A percentile compares a stretch with the other conserved stretches of the same genome.
These are phyloP conservation scores for Draba incana DNA, from an alignment of 345 rosid genomes.

Conservation along the genomic window DNA sequence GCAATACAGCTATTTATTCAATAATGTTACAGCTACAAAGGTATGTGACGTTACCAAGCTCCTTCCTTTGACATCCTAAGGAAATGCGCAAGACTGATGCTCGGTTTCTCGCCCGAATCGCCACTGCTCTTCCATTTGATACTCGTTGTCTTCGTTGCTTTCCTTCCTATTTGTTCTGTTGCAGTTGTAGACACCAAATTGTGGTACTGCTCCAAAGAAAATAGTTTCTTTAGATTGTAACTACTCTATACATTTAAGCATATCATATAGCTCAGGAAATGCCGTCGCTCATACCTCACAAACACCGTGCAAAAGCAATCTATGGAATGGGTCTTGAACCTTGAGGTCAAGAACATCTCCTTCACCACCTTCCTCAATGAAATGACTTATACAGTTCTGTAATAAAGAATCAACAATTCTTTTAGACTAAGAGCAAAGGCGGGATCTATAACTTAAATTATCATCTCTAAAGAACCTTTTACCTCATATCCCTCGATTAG, in stretches of 20 bases:
- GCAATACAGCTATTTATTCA: slow-evolving; percentile 26
- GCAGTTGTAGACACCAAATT: slow-evolving; percentile 72
- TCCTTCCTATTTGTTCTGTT: slow-evolving; percentile 50
- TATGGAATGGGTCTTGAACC: slow-evolving; percentile 89
- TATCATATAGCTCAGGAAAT: slow-evolving; percentile 1
- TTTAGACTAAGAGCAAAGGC: no score
- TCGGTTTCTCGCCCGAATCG: slow-evolving; percentile 53
- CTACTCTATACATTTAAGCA: slow-evolving; percentile 3
- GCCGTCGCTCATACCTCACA: slow-evolving; percentile 64
- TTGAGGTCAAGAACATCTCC: slow-evolving; percentile 63
- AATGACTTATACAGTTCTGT: slow-evolving; percentile 69
- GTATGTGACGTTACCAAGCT: slow-evolving; percentile 55
- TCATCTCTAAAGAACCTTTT: slow-evolving; percentile 18
- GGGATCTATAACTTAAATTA: background rate
- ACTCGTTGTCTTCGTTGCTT: slow-evolving; percentile 60
- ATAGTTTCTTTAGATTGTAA: slow-evolving; percentile 4
- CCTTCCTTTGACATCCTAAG: slow-evolving; percentile 90
- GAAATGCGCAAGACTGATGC: slow-evolving; percentile 60
- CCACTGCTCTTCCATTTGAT: slow-evolving; percentile 62
- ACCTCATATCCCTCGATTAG: slow-evolving; percentile 88
- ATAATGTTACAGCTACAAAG: slow-evolving; percentile 20
- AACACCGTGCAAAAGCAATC: slow-evolving; percentile 90
- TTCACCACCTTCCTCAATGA: slow-evolving; percentile 55
- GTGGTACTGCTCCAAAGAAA: slow-evolving; percentile 63
- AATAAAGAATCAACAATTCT: background rate